These are phyloP conservation scores for Candida insectorum DNA, from an alignment of 805 yeast genomes.

Conservation along the genomic window DNA sequence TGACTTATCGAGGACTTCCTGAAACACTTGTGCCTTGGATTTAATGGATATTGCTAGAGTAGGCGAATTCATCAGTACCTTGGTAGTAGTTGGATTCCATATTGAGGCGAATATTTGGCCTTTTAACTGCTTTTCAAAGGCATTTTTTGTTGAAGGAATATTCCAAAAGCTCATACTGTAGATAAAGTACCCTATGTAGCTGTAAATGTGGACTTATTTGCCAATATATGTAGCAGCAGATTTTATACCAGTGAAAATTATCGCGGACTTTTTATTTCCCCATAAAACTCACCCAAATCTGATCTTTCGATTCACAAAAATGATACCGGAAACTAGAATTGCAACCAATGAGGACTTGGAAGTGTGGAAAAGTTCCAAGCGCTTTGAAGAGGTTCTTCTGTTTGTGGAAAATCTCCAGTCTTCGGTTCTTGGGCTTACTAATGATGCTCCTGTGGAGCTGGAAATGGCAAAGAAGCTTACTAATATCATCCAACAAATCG, in stretches of 20 bases:
- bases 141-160: not conserved
- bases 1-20: conserved; percentile 19
- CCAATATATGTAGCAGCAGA: too few species aligned
- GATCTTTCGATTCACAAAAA: too few species aligned
- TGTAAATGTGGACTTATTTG: too few species aligned
- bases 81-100: conserved; percentile 6
- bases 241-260: too few species aligned
- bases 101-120: conserved; percentile 7
- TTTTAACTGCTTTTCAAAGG: conserved; percentile 1
- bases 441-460: conserved; percentile 42
- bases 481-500: conserved; percentile 42
- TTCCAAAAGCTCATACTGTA: conserved; percentile 5
- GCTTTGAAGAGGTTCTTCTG: conserved; percentile 46
- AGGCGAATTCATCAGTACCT: conserved; percentile 21
- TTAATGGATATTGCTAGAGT: conserved; percentile 29
- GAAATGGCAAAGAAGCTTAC: conserved; percentile 29
- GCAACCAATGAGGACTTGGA: conserved; percentile 57
- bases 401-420: conserved; percentile 59
- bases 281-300: too few species aligned
- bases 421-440: conserved; percentile 63
- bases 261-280: too few species aligned
- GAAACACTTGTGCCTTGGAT: conserved; percentile 24
- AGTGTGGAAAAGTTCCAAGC: conserved; percentile 51
- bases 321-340: conserved; percentile 33
- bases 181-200: too few species aligned